Evolutionary conservation across 2,329 filamentous ascomycete species (phyloP).

Genomic region (Volutella citrinella): DNA sequence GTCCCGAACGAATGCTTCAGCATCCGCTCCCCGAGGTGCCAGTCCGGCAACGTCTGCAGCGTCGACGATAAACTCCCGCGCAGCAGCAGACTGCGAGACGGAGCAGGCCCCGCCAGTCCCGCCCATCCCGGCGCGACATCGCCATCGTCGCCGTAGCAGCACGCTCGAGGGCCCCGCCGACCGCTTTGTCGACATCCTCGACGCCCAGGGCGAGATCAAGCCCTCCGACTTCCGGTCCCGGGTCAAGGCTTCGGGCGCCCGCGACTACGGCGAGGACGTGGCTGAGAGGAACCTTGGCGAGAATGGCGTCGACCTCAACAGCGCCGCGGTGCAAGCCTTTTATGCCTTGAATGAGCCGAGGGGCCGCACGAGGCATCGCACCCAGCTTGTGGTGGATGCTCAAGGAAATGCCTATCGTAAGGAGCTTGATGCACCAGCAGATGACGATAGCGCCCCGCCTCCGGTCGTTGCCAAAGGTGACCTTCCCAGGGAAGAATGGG

Average conservation of each 20-base stretch:
- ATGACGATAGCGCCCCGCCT: slow-evolving; percentile 16
- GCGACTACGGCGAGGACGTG: slow-evolving; percentile 63
- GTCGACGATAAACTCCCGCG: no score
- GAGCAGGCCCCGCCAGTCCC: slow-evolving; percentile 20
- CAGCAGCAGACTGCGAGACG: slow-evolving; percentile 15
- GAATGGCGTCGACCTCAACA: slow-evolving; percentile 32
- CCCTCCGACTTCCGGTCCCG: slow-evolving; percentile 47
- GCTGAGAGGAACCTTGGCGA: slow-evolving; percentile 56
- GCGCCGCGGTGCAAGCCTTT: slow-evolving; percentile 33
- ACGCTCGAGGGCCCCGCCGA: slow-evolving; percentile 15
- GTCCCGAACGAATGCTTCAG: no score
- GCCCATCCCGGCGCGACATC: slow-evolving; percentile 15
- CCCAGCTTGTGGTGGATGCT: no score
- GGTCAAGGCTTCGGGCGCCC: slow-evolving; percentile 47
- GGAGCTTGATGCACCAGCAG: background rate
- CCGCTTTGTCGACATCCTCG: slow-evolving; percentile 50
- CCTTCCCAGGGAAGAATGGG: slow-evolving; percentile 5
- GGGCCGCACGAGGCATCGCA: no score
- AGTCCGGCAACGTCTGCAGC: background rate
- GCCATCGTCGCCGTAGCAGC: slow-evolving; percentile 17
- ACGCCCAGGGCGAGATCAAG: slow-evolving; percentile 53
- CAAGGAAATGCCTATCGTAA: no score
- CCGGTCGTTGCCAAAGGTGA: slow-evolving; percentile 16
- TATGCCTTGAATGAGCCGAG: no score
- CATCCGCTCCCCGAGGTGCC: no score